phyloP scores from a whole-genome alignment of 2,329 filamentous ascomycete species.

The Coleophoma cylindrospora region DNA sequence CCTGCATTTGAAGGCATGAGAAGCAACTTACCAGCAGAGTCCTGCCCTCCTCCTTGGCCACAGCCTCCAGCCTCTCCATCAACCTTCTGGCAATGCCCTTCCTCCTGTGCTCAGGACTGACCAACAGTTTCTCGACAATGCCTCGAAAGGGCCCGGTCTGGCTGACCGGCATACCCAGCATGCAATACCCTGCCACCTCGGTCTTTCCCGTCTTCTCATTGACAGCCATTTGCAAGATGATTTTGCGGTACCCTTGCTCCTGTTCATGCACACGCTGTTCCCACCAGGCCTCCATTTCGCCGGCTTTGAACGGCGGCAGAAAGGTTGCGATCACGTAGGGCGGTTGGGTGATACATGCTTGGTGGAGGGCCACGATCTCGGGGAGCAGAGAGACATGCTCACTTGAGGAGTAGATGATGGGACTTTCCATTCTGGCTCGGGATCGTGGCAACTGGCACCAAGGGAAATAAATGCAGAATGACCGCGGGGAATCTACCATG shows the following conservation, averaged over 20 bases:
- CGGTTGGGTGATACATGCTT: conserved; percentile 52
- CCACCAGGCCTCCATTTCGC: conserved; percentile 54
- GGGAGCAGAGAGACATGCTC: conserved; percentile 47
- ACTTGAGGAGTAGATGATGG: conserved; percentile 34
- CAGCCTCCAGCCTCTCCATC: conserved; percentile 48
- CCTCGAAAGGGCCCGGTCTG: conserved; percentile 54
- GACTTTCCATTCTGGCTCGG: conserved; percentile 6
- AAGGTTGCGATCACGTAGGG: conserved; percentile 50
- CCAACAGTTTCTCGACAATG: conserved; percentile 51
- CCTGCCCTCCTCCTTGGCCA: conserved; percentile 43
- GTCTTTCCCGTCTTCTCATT: conserved; percentile 31
- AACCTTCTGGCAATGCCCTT: conserved; percentile 46
- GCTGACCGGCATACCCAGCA: conserved; percentile 43
- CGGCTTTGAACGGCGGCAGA: conserved; percentile 50
- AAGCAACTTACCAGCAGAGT: conserved; percentile 45
- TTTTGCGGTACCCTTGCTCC: conserved; percentile 38
- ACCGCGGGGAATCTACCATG: not conserved
- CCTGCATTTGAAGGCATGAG: not conserved
- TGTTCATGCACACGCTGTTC: conserved; percentile 45
- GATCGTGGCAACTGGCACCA: not conserved
- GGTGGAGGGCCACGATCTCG: conserved; percentile 53
- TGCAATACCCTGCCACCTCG: conserved; percentile 50
- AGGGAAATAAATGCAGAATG: not conserved
- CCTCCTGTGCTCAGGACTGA: conserved; percentile 44
- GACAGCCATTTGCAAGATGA: conserved; percentile 44